Conservation (phyloP, 139 green algal genomes). For the Klebsormidium nitens region DNA sequence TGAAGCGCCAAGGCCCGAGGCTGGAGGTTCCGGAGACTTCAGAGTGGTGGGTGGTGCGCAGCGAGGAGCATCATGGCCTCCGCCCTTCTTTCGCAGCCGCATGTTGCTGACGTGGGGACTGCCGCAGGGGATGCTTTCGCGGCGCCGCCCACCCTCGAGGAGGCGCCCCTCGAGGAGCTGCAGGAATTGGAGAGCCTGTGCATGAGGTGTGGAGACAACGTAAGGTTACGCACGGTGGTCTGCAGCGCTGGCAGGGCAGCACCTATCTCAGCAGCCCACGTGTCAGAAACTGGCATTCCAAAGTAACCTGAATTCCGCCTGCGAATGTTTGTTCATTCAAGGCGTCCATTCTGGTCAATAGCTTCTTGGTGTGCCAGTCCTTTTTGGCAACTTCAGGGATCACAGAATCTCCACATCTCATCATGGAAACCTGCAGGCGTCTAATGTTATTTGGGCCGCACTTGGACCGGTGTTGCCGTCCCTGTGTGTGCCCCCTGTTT, state of each 20-base stretch:
- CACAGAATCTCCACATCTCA: not conserved
- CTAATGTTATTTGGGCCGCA: not conserved
- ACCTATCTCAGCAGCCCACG: not conserved
- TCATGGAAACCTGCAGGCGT: not conserved
- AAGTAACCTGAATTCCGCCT: not conserved
- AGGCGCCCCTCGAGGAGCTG: too few relatives aligned
- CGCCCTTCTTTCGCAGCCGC: too few relatives aligned
- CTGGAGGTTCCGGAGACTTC: too few relatives aligned
- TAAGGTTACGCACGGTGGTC: not conserved
- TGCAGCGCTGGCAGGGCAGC: not conserved
- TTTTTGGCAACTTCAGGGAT: not conserved
- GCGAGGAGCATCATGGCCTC: too few relatives aligned
- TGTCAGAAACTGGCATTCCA: not conserved
- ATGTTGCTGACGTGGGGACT: too few relatives aligned
- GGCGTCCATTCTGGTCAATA: not conserved
- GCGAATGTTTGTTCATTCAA: not conserved
- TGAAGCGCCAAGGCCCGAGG: too few relatives aligned
- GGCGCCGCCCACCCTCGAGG: too few relatives aligned
- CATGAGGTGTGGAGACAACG: constrained; percentile 37
- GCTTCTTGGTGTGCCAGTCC: not conserved
- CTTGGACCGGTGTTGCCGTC: too few relatives aligned
- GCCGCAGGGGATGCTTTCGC: too few relatives aligned
- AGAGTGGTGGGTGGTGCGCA: too few relatives aligned
- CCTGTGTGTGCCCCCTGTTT: too few relatives aligned
- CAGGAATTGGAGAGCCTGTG: constrained; percentile 38